These are phyloP conservation scores for Pseudophaeomoniella oleicola DNA, from an alignment of 2,329 filamentous ascomycete species.

Conservation along the genomic window DNA sequence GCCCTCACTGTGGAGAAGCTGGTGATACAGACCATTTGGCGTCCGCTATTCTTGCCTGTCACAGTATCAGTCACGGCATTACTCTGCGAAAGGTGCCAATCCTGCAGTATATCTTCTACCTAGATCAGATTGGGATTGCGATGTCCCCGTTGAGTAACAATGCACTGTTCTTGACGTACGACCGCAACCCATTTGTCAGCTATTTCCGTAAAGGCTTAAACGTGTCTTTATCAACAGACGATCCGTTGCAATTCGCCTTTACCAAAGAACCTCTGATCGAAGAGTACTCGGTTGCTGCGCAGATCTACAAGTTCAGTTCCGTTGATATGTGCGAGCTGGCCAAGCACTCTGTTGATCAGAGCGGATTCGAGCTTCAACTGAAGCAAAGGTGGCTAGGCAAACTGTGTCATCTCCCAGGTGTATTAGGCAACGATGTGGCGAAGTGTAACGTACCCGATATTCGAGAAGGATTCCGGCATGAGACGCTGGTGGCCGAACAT, in stretches of 20 bases:
- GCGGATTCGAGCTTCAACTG: conserved; percentile 76
- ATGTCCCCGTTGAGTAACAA: conserved; percentile 99
- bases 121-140: conserved; percentile 94
- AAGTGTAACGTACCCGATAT: conserved; percentile 96
- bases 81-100: conserved; percentile 85
- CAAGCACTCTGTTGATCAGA: conserved; percentile 89
- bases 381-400: conserved; percentile 86
- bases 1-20: conserved; percentile 91
- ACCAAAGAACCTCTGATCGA: conserved; percentile 97
- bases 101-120: conserved; percentile 92
- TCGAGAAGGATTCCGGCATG: conserved; percentile 74
- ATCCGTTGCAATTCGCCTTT: conserved; percentile 94
- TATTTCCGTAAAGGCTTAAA: conserved; percentile 94
- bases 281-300: conserved; percentile 92
- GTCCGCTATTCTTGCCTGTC: conserved; percentile 77
- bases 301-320: conserved; percentile 93
- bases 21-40: conserved; percentile 94
- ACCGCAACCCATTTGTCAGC: conserved; percentile 87
- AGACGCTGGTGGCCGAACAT: conserved; percentile 71
- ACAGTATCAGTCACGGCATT: conserved; percentile 93
- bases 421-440: conserved; percentile 76
- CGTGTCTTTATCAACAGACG: conserved; percentile 89
- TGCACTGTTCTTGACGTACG: conserved; percentile 87
- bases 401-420: conserved; percentile 63
- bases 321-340: conserved; percentile 98